Conservation (phyloP, 495 filamentous ascomycete genomes). For the Bryoglossum gracile region DNA sequence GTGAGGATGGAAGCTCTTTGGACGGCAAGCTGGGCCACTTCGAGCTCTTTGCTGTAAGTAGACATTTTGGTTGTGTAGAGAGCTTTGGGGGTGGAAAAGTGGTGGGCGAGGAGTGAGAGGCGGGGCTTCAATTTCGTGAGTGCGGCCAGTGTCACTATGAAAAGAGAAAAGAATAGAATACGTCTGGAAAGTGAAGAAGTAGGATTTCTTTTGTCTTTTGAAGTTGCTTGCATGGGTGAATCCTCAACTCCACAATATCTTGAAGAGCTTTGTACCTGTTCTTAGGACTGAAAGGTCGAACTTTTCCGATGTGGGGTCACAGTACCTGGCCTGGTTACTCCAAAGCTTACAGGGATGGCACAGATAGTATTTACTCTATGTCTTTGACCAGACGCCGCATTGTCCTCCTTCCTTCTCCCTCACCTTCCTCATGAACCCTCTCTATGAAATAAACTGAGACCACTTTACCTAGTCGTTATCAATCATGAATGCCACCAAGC, state of each 20-base stretch:
- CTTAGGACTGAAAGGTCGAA: too few species aligned
- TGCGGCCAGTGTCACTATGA: constrained; percentile 22
- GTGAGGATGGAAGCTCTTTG: constrained; percentile 84
- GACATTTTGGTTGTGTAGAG: constrained; percentile 27
- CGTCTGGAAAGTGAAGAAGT: constrained; percentile 1
- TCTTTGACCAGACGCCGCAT: neutral
- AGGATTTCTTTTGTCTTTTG: neutral
- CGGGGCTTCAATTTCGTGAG: constrained; percentile 19
- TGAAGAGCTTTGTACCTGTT: too few species aligned
- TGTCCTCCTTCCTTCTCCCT: neutral
- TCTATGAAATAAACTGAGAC: too few species aligned
- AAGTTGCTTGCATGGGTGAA: too few species aligned
- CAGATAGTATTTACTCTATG: neutral
- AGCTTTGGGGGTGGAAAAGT: constrained; percentile 10
- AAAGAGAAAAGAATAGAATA: constrained; percentile 13
- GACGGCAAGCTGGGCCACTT: constrained; percentile 83
- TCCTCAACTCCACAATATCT: too few species aligned
- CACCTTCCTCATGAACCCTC: too few species aligned
- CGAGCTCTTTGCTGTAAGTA: constrained; percentile 71
- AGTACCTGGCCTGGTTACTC: too few species aligned
- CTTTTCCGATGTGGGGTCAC: too few species aligned
- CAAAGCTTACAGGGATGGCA: neutral
- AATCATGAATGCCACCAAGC: constrained; percentile 50
- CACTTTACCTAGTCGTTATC: too few species aligned
- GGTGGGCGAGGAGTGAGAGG: constrained; percentile 19